Evolutionary conservation across 2,329 filamentous ascomycete species (phyloP).

Genomic region (Dactylellina sp.): DNA sequence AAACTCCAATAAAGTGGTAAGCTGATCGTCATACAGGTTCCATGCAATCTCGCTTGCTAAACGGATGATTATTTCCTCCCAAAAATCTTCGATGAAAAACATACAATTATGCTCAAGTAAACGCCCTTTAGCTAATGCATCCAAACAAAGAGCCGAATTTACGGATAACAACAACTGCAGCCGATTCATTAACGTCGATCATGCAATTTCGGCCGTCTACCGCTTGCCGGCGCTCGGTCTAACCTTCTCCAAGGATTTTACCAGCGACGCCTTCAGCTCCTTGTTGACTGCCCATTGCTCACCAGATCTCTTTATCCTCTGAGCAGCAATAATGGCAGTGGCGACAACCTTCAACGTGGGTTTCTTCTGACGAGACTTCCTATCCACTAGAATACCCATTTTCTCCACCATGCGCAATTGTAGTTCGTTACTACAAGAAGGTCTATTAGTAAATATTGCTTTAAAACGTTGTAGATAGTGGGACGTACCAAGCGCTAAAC

Average conservation of each 20-base stretch:
- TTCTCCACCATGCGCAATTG: slow-evolving; percentile 86
- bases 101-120: slow-evolving; percentile 17
- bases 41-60: slow-evolving; percentile 17
- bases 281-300: slow-evolving; percentile 68
- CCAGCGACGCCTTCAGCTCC: slow-evolving; percentile 64
- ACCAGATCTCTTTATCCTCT: slow-evolving; percentile 68
- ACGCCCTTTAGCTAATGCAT: slow-evolving; percentile 40
- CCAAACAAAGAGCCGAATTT: not conserved
- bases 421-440: slow-evolving; percentile 80
- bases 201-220: not conserved
- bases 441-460: not conserved
- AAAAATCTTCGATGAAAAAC: slow-evolving; percentile 7
- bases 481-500: slow-evolving; percentile 87
- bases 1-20: slow-evolving; percentile 22
- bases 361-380: slow-evolving; percentile 65
- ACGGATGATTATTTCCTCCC: not conserved
- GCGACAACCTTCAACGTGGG: slow-evolving; percentile 67
- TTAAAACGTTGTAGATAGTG: slow-evolving; percentile 8
- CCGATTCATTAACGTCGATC: slow-evolving; percentile 2
- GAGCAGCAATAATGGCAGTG: slow-evolving; percentile 66
- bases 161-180: not conserved
- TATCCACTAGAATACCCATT: slow-evolving; percentile 75
- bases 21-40: slow-evolving; percentile 22
- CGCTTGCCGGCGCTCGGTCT: slow-evolving; percentile 33
- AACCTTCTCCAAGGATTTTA: slow-evolving; percentile 59